Conservation (phyloP, 2,329 filamentous ascomycete genomes). For the Sarocladium strictum region DNA sequence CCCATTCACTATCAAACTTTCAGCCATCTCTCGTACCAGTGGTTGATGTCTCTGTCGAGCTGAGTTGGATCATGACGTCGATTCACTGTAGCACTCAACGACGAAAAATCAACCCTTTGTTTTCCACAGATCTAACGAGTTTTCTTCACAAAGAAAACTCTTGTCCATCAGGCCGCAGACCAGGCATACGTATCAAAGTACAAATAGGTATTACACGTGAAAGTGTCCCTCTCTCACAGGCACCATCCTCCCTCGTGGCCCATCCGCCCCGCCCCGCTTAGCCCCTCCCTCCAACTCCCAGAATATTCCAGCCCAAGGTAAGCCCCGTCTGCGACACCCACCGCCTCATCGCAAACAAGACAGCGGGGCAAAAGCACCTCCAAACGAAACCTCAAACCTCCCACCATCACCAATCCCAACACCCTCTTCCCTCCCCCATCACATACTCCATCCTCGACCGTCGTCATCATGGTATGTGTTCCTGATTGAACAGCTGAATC, state of each 20-base stretch:
- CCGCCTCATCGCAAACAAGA: background rate
- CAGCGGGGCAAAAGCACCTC: constrained; percentile 1
- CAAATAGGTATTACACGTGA: too few species aligned
- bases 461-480: background rate
- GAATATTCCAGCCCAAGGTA: constrained; percentile 10
- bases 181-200: too few species aligned
- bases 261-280: background rate
- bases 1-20: too few species aligned
- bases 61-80: too few species aligned
- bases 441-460: background rate
- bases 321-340: background rate
- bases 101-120: too few species aligned
- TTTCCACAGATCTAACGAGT: too few species aligned
- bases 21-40: too few species aligned
- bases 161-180: too few species aligned
- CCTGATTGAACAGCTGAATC: too few species aligned
- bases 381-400: background rate
- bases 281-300: background rate
- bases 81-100: too few species aligned
- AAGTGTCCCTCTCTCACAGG: background rate
- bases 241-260: background rate
- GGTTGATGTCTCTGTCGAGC: too few species aligned
- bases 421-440: background rate
- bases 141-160: too few species aligned
- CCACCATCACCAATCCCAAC: background rate